Evolutionary conservation across 352 stramenopile species (phyloP), one percentile per base, ranked within the genome.

Genomic region (Phytopythium ostracodes): DNA sequence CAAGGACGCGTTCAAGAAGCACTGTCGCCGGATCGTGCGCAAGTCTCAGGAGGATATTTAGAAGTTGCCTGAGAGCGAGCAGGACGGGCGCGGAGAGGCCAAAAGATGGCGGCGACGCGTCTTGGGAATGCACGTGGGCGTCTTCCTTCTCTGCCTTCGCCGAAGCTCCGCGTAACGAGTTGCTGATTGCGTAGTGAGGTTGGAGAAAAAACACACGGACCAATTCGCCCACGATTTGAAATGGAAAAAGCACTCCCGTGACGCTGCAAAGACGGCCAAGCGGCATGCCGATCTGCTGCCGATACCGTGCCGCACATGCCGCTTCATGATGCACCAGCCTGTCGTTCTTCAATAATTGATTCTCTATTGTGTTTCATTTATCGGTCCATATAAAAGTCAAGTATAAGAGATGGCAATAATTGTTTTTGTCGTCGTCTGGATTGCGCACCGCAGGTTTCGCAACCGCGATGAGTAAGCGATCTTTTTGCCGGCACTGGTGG

Each of bases 41-140:
- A 96, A 97, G 76, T 97, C 88, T 11, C 91, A 97, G 68, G 91
- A 97, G 71, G 89, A 97, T 73, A 88, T 97, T 71, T 98, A 93
- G 79, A 52, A 7, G n/a, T 54, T 36, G 25, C 56, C 35, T 64
- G 51, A 44, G 51, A n/a, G 27, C 10, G n/a, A 43, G 51, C 51
- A n/a, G 14, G 2, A 5, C 15, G 14, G 27, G 22, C 5, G 38
- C 38, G 10, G 46, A 27, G 46, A 14, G 46, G n/a, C 29, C 11
- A n/a, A 44, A 8, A 33, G 57, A 50, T n/a, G 40, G 24, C 8
- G 46, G 35, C 24, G 31, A 18, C 44, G n/a, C 11, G n/a, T 51
- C 38, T n/a, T 38, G 33, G 33, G 6, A 38, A 38, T 15, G n/a
- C n/a, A n/a, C n/a, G n/a, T n/a, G n/a, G n/a, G n/a, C 33, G 10